These are phyloP conservation scores for Stagonosporopsis rhizophila DNA, from an alignment of 2,329 filamentous ascomycete species.

Conservation along the genomic window DNA sequence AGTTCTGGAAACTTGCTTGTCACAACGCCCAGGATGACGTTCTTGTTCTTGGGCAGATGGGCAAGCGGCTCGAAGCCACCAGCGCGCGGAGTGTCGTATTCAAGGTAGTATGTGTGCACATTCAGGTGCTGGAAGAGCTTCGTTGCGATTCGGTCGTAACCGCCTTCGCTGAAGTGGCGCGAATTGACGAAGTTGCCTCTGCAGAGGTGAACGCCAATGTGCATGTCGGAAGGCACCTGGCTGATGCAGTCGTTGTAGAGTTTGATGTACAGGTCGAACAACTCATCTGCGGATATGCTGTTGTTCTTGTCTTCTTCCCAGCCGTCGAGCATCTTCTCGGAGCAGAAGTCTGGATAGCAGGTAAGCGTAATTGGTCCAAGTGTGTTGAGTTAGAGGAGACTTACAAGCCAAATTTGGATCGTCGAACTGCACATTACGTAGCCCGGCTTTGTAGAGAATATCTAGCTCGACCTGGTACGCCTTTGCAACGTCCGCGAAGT, in stretches of 20 bases:
- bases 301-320: conserved; percentile 67
- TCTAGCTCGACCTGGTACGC: conserved; percentile 53
- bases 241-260: conserved; percentile 75
- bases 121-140: conserved; percentile 40
- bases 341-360: conserved; percentile 37
- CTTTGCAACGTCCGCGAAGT: conserved; percentile 53
- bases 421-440: conserved; percentile 54
- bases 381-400: conserved; percentile 6
- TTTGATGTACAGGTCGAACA: conserved; percentile 75
- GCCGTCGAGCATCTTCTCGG: conserved; percentile 42
- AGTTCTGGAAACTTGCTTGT: conserved; percentile 53
- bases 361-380: background rate
- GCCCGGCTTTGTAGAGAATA: conserved; percentile 53
- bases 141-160: conserved; percentile 52
- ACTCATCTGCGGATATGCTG: conserved; percentile 68
- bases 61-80: conserved; percentile 54
- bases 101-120: conserved; percentile 43
- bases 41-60: conserved; percentile 51
- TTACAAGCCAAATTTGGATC: conserved; percentile 54
- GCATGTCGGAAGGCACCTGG: conserved; percentile 70
- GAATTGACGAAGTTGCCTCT: conserved; percentile 53
- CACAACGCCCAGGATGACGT: conserved; percentile 52
- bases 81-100: conserved; percentile 54
- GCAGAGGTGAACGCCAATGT: conserved; percentile 78
- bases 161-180: conserved; percentile 53